phyloP scores from a whole-genome alignment of 2,329 filamentous ascomycete genomes.

The Fusarium newnesense region DNA sequence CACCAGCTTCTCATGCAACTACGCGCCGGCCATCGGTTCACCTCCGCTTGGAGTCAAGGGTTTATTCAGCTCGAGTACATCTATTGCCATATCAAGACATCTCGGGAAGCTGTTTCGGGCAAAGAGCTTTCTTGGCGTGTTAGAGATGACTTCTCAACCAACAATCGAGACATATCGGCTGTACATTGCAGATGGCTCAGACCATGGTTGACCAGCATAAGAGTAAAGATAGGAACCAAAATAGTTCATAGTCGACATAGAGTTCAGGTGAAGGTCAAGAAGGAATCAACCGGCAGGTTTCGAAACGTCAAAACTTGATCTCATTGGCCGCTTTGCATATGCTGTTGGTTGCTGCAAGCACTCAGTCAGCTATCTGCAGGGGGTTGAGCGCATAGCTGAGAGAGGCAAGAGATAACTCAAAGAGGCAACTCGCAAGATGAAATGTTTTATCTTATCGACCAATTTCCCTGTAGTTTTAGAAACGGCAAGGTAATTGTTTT shows the following conservation, averaged over 20 bases:
- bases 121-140: neutral
- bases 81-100: neutral
- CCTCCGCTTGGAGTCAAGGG: neutral
- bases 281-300: slow-evolving; percentile 5
- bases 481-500: neutral
- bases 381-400: neutral
- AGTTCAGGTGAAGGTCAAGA: neutral
- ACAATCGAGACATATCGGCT: neutral
- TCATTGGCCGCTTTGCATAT: slow-evolving; percentile 52
- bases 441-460: neutral
- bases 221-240: neutral
- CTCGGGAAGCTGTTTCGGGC: neutral
- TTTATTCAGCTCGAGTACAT: neutral
- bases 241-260: neutral
- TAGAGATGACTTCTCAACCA: neutral
- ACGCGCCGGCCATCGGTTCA: slow-evolving; percentile 14
- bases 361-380: slow-evolving; percentile 31
- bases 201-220: neutral
- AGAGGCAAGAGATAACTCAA: neutral
- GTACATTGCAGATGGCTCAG: neutral
- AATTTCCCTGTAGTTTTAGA: neutral
- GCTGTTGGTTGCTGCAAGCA: slow-evolving; percentile 36
- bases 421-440: neutral
- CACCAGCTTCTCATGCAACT: slow-evolving; percentile 10
- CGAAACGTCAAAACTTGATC: neutral